phyloP scores from a whole-genome alignment of 805 yeast species.

The Myxozyma melibiosi region DNA sequence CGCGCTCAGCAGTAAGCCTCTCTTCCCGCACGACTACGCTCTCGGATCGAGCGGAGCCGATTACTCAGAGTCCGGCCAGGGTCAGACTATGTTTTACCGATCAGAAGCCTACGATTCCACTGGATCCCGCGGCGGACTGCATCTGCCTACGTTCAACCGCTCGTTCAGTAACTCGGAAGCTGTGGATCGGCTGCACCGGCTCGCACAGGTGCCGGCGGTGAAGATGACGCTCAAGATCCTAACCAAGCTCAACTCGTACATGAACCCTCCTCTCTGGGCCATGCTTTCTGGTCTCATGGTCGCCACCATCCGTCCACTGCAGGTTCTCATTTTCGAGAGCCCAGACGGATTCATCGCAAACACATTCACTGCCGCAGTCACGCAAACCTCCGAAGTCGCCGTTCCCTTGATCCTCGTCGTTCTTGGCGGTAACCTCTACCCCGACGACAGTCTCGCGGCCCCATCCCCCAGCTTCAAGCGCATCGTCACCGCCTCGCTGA shows the following conservation, averaged over 20 bases:
- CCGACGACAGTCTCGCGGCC: constrained; percentile 52
- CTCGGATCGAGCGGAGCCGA: background rate
- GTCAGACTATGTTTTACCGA: background rate
- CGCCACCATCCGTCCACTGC: constrained; percentile 56
- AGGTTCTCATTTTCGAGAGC: constrained; percentile 49
- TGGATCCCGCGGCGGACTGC: background rate
- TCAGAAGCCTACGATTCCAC: background rate
- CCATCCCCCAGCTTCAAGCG: constrained; percentile 36
- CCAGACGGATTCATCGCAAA: constrained; percentile 50
- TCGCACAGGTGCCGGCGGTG: background rate
- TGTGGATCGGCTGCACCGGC: background rate
- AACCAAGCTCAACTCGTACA: constrained; percentile 43
- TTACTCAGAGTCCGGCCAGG: background rate
- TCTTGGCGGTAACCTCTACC: constrained; percentile 61
- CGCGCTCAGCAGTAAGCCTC: constrained; percentile 20
- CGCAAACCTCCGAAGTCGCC: constrained; percentile 59
- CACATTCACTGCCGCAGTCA: constrained; percentile 56
- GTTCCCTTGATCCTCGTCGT: constrained; percentile 64
- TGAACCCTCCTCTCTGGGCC: constrained; percentile 70
- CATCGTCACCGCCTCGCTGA: constrained; percentile 55
- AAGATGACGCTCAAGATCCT: background rate
- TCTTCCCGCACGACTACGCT: constrained; percentile 23
- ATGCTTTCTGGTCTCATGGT: constrained; percentile 63
- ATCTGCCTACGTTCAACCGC: constrained; percentile 18
- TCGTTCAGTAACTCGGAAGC: constrained; percentile 1